A percentile compares a stretch with the other conserved stretches of the same genome.
phyloP scores from a whole-genome alignment of 306 rosid species.

The Begonia masoniana region DNA sequence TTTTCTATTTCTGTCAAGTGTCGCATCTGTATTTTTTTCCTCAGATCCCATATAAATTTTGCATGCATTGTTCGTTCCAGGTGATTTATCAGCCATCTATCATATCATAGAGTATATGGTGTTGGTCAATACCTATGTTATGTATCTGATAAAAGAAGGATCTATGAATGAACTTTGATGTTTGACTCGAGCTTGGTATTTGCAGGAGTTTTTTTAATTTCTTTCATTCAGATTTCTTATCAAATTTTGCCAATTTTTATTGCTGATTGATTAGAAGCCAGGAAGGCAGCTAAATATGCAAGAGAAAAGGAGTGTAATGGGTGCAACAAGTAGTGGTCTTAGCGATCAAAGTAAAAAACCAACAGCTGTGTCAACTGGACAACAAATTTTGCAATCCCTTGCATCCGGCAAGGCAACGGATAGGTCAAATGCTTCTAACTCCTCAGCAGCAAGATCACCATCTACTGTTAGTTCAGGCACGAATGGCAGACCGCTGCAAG shows the following conservation, averaged over 20 bases:
- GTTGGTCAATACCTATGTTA: no score
- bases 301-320: constrained; percentile 24
- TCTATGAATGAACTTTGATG: no score
- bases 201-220: neutral
- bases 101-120: no score
- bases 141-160: no score
- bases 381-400: constrained; percentile 53
- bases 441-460: constrained; percentile 23
- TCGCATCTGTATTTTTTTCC: neutral
- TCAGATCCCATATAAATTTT: no score
- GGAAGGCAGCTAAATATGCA: constrained; percentile 34
- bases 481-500: constrained; percentile 18
- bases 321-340: constrained; percentile 45
- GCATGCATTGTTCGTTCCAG: no score
- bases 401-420: constrained; percentile 34
- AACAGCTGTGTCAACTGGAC: constrained; percentile 28
- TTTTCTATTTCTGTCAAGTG: neutral
- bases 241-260: constrained; percentile 2
- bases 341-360: constrained; percentile 33
- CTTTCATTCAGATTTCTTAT: neutral
- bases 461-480: constrained; percentile 20
- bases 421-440: constrained; percentile 23
- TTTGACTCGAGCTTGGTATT: neutral
- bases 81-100: no score
- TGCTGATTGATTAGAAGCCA: constrained; percentile 36